Base-by-base conservation (phyloP, 2,329 filamentous ascomycete species). In the Sporothrix globosa region DNA sequence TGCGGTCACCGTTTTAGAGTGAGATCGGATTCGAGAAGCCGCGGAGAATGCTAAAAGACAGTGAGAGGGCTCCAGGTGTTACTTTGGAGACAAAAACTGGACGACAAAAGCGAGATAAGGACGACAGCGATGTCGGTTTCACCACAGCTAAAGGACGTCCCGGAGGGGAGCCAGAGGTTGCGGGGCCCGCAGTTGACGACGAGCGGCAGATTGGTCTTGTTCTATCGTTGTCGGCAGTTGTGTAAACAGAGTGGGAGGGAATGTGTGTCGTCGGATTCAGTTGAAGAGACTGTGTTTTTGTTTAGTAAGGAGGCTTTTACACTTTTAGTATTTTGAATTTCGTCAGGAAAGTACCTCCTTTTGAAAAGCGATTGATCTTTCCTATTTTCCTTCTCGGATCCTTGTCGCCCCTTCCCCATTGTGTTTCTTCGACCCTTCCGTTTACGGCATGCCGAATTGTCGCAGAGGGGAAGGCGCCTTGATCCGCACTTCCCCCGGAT, bases 191-290 rank as follows among this genome's bases (percentile, higher is more conserved):
- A 30, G 27, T 27, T 27, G 21, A 50, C 24, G 46, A 17, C 61
- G 14, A 50, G 6, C 44, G 61, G 61, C 61, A 50, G 44, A 50
- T 14, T 24, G 10, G 21, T 48, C 60, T 48, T 46, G 60, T 48
- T 63, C 27, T 65, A 44, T 44, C 61, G 61, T 34, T 65, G 61
- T 50, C 61, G 61, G 61, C 61, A 50, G 61, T 34, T 65, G 24
- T 17, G 11, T 19, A 44, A 34, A 14, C 13, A 65, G 44, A 27
- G 60, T n/a, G 60, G 60, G 41, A 50, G 9, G 9, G 44, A 50
- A n/a, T 50, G 44, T 24, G 61, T 48, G 9, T 27, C 58, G 27
- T 30, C 41, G 44, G 4, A 48, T 2, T 21, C 13, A 21, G 58
- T 44, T 34, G 34, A 41, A 27, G 41, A 34, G 34, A 63, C 11